Percentiles rank a stretch among this genome's conserved stretches.
phyloP scores from a whole-genome alignment of 768 basidiomycete species.

The Trichaptum fuscoviolaceum region DNA sequence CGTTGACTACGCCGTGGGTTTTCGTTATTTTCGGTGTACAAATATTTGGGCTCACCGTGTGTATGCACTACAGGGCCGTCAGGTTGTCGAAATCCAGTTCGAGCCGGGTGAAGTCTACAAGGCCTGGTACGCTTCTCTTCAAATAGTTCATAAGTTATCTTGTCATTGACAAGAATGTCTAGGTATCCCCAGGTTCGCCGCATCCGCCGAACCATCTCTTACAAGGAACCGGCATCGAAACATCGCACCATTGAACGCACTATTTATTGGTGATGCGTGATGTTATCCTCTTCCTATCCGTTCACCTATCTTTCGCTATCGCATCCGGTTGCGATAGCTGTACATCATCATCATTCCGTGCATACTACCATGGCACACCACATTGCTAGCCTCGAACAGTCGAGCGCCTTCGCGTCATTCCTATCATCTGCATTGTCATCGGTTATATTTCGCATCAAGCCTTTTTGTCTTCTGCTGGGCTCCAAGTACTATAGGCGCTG shows the following conservation, averaged over 20 bases:
- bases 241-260: conserved; percentile 65
- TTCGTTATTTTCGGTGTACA: neutral
- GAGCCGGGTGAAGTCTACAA: conserved; percentile 64
- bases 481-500: neutral
- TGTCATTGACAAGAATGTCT: conserved; percentile 10
- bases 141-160: neutral
- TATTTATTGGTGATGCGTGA: conserved; percentile 59
- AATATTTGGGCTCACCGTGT: neutral
- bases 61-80: conserved; percentile 55
- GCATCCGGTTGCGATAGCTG: neutral
- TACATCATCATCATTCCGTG: neutral
- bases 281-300: neutral
- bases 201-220: conserved; percentile 67
- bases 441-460: neutral
- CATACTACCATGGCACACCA: neutral
- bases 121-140: conserved; percentile 43
- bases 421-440: neutral
- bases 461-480: neutral
- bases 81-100: conserved; percentile 78
- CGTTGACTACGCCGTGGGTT: conserved; percentile 43
- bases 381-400: neutral
- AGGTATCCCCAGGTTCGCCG: conserved; percentile 80
- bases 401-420: neutral
- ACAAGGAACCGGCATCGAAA: conserved; percentile 43
- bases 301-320: neutral